A percentile compares a stretch with the other conserved stretches of the same genome.
phyloP scores from a whole-genome alignment of 495 filamentous ascomycete genomes.

The Pseudotulostoma volvatum region DNA sequence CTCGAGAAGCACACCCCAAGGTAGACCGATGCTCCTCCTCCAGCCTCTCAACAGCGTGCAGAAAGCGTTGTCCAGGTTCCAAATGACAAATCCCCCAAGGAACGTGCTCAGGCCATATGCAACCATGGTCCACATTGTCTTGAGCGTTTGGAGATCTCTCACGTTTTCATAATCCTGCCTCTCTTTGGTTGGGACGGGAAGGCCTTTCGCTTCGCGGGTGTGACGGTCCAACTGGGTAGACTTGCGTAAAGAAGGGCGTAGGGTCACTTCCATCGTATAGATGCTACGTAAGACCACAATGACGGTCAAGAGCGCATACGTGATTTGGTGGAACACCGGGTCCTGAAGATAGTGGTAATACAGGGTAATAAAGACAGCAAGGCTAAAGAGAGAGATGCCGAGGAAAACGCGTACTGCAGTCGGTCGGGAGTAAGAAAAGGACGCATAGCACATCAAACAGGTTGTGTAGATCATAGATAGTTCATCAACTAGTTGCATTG shows the following conservation, averaged over 20 bases:
- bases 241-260: constrained; percentile 41
- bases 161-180: constrained; percentile 32
- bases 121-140: constrained; percentile 65
- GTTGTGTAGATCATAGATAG: constrained; percentile 97
- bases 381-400: constrained; percentile 38
- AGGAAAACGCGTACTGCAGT: constrained; percentile 36
- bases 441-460: constrained; percentile 79
- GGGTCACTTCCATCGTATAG: constrained; percentile 73
- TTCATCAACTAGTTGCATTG: constrained; percentile 95
- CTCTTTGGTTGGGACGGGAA: constrained; percentile 26
- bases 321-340: constrained; percentile 81
- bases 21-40: constrained; percentile 59
- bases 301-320: constrained; percentile 66
- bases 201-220: constrained; percentile 21
- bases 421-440: constrained; percentile 59
- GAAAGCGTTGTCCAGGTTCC: constrained; percentile 73
- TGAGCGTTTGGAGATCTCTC: constrained; percentile 43
- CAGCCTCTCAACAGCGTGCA: constrained; percentile 54
- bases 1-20: constrained; percentile 82
- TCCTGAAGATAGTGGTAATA: constrained; percentile 93
- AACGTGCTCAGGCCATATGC: constrained; percentile 55
- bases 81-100: constrained; percentile 68
- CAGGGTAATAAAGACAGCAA: constrained; percentile 68
- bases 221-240: constrained; percentile 29
- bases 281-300: constrained; percentile 65